Evolutionary conservation across 78 protist species (phyloP).

Genomic region (Cyanophora paradoxa): DNA sequence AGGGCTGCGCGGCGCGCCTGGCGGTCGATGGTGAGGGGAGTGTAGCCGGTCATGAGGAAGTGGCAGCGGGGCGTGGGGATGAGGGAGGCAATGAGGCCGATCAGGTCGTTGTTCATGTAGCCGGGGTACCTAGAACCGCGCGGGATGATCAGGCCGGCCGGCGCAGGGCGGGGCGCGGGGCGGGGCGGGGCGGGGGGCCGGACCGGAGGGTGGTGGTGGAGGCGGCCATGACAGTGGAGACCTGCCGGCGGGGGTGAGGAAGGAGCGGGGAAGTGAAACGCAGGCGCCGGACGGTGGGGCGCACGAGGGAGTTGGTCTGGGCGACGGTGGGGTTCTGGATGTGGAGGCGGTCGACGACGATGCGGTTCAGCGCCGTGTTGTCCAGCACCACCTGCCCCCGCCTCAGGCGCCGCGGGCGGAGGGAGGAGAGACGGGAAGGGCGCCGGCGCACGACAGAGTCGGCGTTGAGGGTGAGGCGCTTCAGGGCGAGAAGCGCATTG

Average conservation of each 20-base stretch:
- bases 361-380: constrained; percentile 92
- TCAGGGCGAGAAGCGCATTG: constrained; percentile 90
- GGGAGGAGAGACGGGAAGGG: neutral
- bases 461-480: constrained; percentile 84
- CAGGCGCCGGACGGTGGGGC: constrained; percentile 82
- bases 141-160: neutral
- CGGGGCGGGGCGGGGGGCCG: constrained; percentile 24
- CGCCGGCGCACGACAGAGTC: constrained; percentile 80
- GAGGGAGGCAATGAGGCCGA: constrained; percentile 92
- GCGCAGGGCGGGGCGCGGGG: constrained; percentile 10
- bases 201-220: constrained; percentile 91
- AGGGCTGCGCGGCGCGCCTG: neutral
- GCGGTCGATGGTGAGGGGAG: constrained; percentile 52
- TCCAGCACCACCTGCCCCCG: constrained; percentile 85
- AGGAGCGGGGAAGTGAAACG: constrained; percentile 70
- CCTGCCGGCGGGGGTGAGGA: constrained; percentile 14
- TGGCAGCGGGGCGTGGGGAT: constrained; percentile 99
- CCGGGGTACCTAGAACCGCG: constrained; percentile 90
- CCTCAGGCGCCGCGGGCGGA: neutral
- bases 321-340: constrained; percentile 64
- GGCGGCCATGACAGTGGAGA: constrained; percentile 96
- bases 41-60: constrained; percentile 97
- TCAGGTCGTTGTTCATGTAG: constrained; percentile 95
- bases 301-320: constrained; percentile 39
- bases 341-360: constrained; percentile 82